phyloP scores from a whole-genome alignment of 352 stramenopile genomes.

The Globisporangium barbulae region DNA sequence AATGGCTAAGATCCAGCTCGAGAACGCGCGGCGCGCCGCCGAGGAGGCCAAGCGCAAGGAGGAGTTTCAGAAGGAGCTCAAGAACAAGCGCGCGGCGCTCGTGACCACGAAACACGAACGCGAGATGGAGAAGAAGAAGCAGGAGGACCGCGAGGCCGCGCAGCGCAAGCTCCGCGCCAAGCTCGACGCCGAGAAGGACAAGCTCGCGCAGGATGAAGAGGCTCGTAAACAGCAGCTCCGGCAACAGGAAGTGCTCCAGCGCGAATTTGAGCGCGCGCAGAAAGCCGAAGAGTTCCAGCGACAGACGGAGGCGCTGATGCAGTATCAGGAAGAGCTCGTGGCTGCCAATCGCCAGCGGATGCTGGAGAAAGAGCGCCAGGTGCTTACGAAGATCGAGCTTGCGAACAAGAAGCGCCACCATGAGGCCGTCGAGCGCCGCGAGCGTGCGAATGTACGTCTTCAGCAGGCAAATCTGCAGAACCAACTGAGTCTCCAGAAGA shows the following conservation, averaged over 20 bases:
- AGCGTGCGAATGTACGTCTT: slow-evolving; percentile 49
- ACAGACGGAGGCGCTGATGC: slow-evolving; percentile 59
- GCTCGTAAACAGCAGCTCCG: slow-evolving; percentile 30
- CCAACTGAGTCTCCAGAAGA: slow-evolving; percentile 49
- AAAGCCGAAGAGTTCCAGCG: slow-evolving; percentile 69
- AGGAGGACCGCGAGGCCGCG: slow-evolving; percentile 49
- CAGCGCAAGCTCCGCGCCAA: slow-evolving; percentile 44
- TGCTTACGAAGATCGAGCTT: slow-evolving; percentile 55
- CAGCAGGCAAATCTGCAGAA: slow-evolving; percentile 58
- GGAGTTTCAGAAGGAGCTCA: slow-evolving; percentile 57
- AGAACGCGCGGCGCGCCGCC: slow-evolving; percentile 46
- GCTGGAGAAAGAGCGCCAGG: slow-evolving; percentile 62
- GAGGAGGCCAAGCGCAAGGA: slow-evolving; percentile 57
- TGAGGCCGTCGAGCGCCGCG: slow-evolving; percentile 48
- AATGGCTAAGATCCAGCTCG: slow-evolving; percentile 60
- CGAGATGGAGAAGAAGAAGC: slow-evolving; percentile 58
- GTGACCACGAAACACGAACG: slow-evolving; percentile 56
- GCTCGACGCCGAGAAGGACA: slow-evolving; percentile 49
- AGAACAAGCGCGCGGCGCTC: slow-evolving; percentile 38
- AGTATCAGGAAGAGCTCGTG: slow-evolving; percentile 61
- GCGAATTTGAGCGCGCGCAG: slow-evolving; percentile 49
- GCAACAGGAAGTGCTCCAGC: slow-evolving; percentile 38
- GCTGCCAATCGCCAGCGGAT: slow-evolving; percentile 46
- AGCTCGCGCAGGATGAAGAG: slow-evolving; percentile 39
- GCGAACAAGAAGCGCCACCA: slow-evolving; percentile 46